phyloP scores from a whole-genome alignment of 2,329 filamentous ascomycete genomes.

The Thyridium curvatum region DNA sequence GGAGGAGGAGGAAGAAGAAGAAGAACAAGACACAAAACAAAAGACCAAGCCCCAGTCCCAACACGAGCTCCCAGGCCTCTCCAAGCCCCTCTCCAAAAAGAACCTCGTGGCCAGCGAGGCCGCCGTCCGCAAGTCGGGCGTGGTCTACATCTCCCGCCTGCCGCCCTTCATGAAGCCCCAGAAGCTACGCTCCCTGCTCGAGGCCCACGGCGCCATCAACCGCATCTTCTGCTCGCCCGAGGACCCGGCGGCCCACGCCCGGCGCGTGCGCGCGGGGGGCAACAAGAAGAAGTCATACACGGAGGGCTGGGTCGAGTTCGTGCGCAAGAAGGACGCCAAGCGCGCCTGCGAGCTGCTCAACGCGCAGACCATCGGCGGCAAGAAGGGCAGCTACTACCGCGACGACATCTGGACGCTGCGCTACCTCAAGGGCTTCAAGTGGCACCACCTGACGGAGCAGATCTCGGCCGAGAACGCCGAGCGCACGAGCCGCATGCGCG shows the following conservation, averaged over 20 bases:
- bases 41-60: constrained; percentile 7
- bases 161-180: constrained; percentile 84
- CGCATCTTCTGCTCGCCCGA: constrained; percentile 77
- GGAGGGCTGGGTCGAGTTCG: constrained; percentile 84
- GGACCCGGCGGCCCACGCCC: constrained; percentile 57
- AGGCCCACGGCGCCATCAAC: constrained; percentile 69
- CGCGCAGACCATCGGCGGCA: constrained; percentile 71
- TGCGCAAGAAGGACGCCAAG: constrained; percentile 70
- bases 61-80: constrained; percentile 39
- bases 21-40: constrained; percentile 14
- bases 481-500: constrained; percentile 65
- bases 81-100: constrained; percentile 55
- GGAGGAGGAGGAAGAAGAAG: constrained; percentile 11
- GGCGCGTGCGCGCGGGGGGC: constrained; percentile 65
- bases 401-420: constrained; percentile 83
- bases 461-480: constrained; percentile 79
- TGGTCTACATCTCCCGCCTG: constrained; percentile 77
- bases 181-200: constrained; percentile 69
- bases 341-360: constrained; percentile 71
- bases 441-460: constrained; percentile 67
- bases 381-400: constrained; percentile 77
- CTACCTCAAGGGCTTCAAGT: constrained; percentile 81
- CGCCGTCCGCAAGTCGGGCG: constrained; percentile 66
- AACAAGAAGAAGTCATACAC: constrained; percentile 79
- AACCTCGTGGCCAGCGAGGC: constrained; percentile 60